These are phyloP conservation scores for Ganoderma lingzhi DNA, from an alignment of 1,284 basidiomycete species.

Conservation along the genomic window DNA sequence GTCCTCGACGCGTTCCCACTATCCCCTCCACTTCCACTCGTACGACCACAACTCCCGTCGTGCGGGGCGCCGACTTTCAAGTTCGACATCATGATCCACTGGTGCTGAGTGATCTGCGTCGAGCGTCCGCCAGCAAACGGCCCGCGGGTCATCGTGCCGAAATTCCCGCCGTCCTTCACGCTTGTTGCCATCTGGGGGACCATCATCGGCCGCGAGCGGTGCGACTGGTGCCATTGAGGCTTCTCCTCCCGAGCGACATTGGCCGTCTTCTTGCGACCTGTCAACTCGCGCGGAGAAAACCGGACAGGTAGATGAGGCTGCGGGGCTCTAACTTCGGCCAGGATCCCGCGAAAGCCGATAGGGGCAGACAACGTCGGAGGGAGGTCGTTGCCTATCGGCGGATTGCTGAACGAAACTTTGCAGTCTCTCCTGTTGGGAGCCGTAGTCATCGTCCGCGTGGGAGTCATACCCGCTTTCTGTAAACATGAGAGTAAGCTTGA, in stretches of 20 bases:
- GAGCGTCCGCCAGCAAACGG: slow-evolving; percentile 56
- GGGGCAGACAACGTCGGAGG: slow-evolving; percentile 67
- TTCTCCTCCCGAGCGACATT: slow-evolving; percentile 11
- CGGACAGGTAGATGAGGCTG: slow-evolving; percentile 43
- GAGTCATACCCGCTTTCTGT: slow-evolving; percentile 37
- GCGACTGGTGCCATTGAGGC: not conserved
- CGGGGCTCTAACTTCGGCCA: slow-evolving; percentile 73
- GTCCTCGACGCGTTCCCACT: slow-evolving; percentile 48
- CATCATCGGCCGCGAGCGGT: slow-evolving; percentile 21
- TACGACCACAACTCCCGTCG: slow-evolving; percentile 57
- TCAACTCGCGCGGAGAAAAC: slow-evolving; percentile 18
- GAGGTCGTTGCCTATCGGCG: slow-evolving; percentile 37
- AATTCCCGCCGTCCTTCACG: slow-evolving; percentile 29
- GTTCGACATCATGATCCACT: slow-evolving; percentile 67
- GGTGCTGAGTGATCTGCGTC: slow-evolving; percentile 65
- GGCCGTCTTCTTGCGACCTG: slow-evolving; percentile 24
- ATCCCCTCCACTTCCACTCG: slow-evolving; percentile 54
- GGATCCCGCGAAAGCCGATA: slow-evolving; percentile 67
- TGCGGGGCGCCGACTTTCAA: slow-evolving; percentile 64
- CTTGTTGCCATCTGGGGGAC: slow-evolving; percentile 20
- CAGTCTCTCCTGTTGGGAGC: slow-evolving; percentile 28
- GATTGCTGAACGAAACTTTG: slow-evolving; percentile 44
- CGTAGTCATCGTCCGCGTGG: slow-evolving; percentile 27
- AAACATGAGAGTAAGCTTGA: not conserved
- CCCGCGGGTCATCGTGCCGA: slow-evolving; percentile 67